Conservation (phyloP, 108 stramenopile genomes). For the Stephanodiscus triporus region DNA sequence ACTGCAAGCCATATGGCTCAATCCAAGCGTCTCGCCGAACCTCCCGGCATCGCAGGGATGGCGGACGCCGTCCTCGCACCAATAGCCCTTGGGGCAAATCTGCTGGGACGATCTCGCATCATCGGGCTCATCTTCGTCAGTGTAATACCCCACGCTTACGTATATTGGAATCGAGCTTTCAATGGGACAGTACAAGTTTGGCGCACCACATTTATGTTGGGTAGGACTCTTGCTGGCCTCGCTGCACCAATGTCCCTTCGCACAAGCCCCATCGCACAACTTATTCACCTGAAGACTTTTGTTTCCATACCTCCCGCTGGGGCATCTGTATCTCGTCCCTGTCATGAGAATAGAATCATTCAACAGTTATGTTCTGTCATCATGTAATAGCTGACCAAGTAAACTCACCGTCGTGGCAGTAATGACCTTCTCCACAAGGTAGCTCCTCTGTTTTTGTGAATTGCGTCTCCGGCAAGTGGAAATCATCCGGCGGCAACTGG, state of each 20-base stretch:
- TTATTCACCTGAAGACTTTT: constrained; percentile 22
- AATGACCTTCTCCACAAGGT: constrained; percentile 25
- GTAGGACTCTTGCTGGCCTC: constrained; percentile 38
- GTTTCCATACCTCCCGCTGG: constrained; percentile 32
- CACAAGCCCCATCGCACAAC: constrained; percentile 24
- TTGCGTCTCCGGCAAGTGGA: constrained; percentile 25
- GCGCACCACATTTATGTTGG: constrained; percentile 32
- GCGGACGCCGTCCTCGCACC: constrained; percentile 29
- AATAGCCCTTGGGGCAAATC: constrained; percentile 36
- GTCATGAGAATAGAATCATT: not conserved
- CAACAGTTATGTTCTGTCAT: not conserved
- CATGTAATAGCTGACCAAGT: too few relatives aligned
- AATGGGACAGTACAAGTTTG: constrained; percentile 39
- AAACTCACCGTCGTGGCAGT: constrained; percentile 33
- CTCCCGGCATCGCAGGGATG: constrained; percentile 20
- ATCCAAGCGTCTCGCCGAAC: constrained; percentile 27
- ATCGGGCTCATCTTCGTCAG: constrained; percentile 27
- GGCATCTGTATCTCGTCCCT: constrained; percentile 23
- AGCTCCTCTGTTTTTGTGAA: constrained; percentile 25
- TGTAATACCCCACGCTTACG: constrained; percentile 35
- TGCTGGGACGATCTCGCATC: constrained; percentile 29
- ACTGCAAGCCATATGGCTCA: constrained; percentile 12
- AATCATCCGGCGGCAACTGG: constrained; percentile 17
- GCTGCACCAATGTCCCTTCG: constrained; percentile 31
- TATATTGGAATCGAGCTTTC: constrained; percentile 26